Percentiles rank a stretch among this genome's conserved stretches.
phyloP scores from a whole-genome alignment of 1,284 basidiomycete species.

The Blastosporella zonata region DNA sequence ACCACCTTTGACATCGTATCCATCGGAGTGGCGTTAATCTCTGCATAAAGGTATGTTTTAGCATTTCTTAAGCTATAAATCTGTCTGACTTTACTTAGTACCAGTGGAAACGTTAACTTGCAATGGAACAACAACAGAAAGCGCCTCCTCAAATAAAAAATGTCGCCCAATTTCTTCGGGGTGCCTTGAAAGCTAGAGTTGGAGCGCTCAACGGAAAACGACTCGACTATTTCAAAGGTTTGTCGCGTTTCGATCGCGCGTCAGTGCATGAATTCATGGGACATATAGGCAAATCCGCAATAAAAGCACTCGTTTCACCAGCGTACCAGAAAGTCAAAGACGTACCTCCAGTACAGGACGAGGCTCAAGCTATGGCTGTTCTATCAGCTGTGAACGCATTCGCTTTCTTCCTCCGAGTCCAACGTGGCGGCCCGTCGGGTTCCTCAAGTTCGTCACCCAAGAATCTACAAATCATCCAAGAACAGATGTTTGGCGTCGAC shows the following conservation, averaged over 20 bases:
- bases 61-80: not conserved
- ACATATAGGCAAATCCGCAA: conserved; percentile 78
- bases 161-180: conserved; percentile 82
- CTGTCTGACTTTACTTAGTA: not conserved
- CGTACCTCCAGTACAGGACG: conserved; percentile 73
- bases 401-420: conserved; percentile 88
- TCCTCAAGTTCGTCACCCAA: conserved; percentile 74
- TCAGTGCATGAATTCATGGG: not conserved
- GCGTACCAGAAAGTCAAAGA: conserved; percentile 89
- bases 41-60: conserved; percentile 6
- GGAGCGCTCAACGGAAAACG: conserved; percentile 94
- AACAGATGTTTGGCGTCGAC: conserved; percentile 77
- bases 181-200: conserved; percentile 85
- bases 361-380: conserved; percentile 73
- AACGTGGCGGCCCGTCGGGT: conserved; percentile 72
- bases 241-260: conserved; percentile 23
- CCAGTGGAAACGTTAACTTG: not conserved
- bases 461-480: conserved; percentile 75
- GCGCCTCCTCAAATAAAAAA: conserved; percentile 77
- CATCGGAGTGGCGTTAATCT: not conserved
- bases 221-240: conserved; percentile 97
- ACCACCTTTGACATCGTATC: conserved; percentile 5
- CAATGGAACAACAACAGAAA: conserved; percentile 68
- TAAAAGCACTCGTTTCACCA: conserved; percentile 90
- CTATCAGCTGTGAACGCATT: conserved; percentile 77